These are phyloP conservation scores for Agrocybe pediades DNA, from an alignment of 768 basidiomycete species.

Conservation along the genomic window DNA sequence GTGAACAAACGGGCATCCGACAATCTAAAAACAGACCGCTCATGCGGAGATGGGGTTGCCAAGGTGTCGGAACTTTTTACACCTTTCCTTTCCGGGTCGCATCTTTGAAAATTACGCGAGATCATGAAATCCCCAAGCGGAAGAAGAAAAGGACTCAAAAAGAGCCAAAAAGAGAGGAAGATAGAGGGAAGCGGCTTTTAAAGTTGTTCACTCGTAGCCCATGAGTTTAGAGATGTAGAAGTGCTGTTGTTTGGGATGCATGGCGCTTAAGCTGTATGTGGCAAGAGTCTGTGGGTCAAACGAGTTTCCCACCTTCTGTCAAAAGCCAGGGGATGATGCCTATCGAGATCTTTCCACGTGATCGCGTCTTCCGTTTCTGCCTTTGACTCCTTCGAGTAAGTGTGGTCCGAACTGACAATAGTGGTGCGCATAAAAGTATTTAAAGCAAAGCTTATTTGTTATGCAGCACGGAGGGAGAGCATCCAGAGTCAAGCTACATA, in stretches of 20 bases:
- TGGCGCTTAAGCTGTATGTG: neutral
- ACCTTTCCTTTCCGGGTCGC: neutral
- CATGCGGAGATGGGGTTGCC: neutral
- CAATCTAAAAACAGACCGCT: neutral
- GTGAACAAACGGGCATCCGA: neutral
- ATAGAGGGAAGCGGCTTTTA: too few relatives aligned
- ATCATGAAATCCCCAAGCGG: neutral
- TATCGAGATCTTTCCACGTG: conserved; percentile 13
- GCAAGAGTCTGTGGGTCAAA: neutral
- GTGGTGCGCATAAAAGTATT: too few relatives aligned
- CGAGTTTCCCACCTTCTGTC: too few relatives aligned
- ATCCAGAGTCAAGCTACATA: too few relatives aligned
- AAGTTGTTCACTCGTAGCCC: too few relatives aligned
- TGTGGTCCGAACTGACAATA: too few relatives aligned
- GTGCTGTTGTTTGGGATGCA: neutral
- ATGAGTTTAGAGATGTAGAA: too few relatives aligned
- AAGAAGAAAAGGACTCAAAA: neutral
- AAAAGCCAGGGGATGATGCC: neutral
- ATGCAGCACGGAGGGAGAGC: too few relatives aligned
- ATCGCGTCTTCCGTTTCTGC: conserved; percentile 13
- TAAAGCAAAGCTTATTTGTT: too few relatives aligned
- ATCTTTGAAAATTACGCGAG: neutral
- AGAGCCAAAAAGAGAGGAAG: too few relatives aligned
- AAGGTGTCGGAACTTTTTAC: neutral
- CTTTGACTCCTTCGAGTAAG: too few relatives aligned